Evolutionary conservation across 148 eudicot species (phyloP).

Genomic region (Selenicereus undatus): DNA sequence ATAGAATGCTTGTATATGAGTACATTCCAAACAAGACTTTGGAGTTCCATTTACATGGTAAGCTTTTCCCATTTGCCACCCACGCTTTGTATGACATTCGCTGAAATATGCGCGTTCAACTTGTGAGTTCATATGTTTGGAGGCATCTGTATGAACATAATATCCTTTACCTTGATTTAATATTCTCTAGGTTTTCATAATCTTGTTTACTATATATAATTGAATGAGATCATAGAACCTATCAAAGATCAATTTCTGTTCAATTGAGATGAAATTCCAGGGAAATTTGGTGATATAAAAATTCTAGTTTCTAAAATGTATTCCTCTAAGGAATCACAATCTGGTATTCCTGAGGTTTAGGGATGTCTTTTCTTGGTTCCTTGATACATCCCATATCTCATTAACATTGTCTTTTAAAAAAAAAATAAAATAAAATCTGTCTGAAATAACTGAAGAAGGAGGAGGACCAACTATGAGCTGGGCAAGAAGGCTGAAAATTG

Average conservation of each 20-base stretch:
- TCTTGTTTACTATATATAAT: no score
- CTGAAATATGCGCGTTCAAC: neutral
- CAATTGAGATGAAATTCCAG: no score
- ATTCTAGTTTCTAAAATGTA: no score
- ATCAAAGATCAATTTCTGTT: no score
- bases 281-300: no score
- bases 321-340: no score
- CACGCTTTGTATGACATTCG: neutral
- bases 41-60: slow-evolving; percentile 83
- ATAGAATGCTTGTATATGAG: slow-evolving; percentile 71
- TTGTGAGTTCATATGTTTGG: neutral
- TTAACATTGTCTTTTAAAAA: neutral
- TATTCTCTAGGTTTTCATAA: no score
- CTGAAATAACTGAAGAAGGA: slow-evolving; percentile 34
- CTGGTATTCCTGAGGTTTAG: neutral
- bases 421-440: no score
- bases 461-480: slow-evolving; percentile 50
- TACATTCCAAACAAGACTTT: slow-evolving; percentile 67
- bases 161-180: no score
- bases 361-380: neutral
- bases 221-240: no score
- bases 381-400: neutral
- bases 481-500: slow-evolving; percentile 61
- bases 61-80: slow-evolving; percentile 19
- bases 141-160: no score